Evolutionary conservation across 2,329 filamentous ascomycete genomes (phyloP).

Genomic region (Mycosphaerella arachidis): DNA sequence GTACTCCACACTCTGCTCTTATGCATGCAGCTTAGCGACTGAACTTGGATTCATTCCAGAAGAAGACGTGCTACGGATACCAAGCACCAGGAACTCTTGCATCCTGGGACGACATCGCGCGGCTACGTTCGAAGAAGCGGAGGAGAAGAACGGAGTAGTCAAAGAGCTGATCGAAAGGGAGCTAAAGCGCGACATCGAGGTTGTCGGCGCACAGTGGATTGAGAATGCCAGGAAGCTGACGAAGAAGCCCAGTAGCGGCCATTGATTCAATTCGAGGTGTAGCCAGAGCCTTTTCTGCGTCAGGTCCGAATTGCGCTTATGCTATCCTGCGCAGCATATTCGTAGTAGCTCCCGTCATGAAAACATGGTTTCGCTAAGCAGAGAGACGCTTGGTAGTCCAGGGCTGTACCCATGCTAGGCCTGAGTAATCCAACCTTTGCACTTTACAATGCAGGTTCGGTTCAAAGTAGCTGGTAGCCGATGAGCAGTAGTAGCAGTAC

Average conservation of each 20-base stretch:
- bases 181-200: conserved; percentile 42
- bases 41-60: conserved; percentile 74
- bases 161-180: conserved; percentile 58
- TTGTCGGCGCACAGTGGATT: conserved; percentile 49
- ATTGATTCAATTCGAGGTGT: conserved; percentile 29
- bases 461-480: not conserved
- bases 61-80: conserved; percentile 82
- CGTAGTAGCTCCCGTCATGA: not conserved
- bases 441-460: not conserved
- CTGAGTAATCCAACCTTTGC: not conserved
- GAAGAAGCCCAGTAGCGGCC: conserved; percentile 42
- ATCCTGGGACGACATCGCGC: conserved; percentile 62
- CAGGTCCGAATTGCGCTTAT: not conserved
- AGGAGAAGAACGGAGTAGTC: conserved; percentile 52
- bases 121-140: not conserved
- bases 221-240: conserved; percentile 47
- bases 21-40: conserved; percentile 64
- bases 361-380: not conserved
- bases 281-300: not conserved
- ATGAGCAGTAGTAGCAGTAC: not conserved
- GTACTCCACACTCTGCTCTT: conserved; percentile 78
- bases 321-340: not conserved
- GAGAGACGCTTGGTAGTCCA: not conserved
- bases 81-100: conserved; percentile 82
- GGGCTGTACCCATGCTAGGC: not conserved